These are phyloP conservation scores for Thymus quinquecostatus DNA, from an alignment of 257 asterid genomes.

Conservation along the genomic window DNA sequence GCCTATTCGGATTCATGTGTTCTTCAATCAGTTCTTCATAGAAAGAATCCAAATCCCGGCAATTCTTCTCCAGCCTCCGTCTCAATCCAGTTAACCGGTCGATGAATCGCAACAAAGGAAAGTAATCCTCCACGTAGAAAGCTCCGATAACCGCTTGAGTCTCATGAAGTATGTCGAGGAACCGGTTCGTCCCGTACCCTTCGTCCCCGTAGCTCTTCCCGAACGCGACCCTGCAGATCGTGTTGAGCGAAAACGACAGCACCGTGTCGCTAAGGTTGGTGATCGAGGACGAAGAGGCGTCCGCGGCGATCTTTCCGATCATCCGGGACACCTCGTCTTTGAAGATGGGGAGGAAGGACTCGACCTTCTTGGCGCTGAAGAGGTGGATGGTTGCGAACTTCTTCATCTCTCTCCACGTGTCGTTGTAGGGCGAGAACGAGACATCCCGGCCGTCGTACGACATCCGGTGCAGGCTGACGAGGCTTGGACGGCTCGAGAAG, in stretches of 20 bases:
- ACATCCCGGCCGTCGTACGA: conserved; percentile 35
- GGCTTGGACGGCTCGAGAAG: conserved; percentile 33
- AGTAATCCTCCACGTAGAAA: conserved; percentile 33
- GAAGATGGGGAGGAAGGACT: conserved; percentile 19
- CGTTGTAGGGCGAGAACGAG: conserved; percentile 10
- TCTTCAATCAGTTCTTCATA: conserved; percentile 36
- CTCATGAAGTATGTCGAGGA: conserved; percentile 19
- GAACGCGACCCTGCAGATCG: conserved; percentile 24
- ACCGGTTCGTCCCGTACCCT: conserved; percentile 26
- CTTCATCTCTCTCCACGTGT: conserved; percentile 33
- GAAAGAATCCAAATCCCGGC: conserved; percentile 26
- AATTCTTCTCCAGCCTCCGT: conserved; percentile 28
- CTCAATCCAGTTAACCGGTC: conserved; percentile 34
- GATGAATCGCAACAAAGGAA: conserved; percentile 38
- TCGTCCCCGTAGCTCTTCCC: conserved; percentile 32
- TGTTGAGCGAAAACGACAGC: neutral
- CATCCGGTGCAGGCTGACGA: conserved; percentile 10
- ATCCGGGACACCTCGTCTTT: conserved; percentile 25
- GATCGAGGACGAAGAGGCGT: neutral
- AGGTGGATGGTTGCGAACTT: conserved; percentile 24
- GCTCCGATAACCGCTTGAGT: conserved; percentile 20
- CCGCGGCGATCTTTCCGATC: conserved; percentile 7
- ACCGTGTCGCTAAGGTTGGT: conserved; percentile 24
- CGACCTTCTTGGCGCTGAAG: conserved; percentile 12
- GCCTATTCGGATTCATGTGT: conserved; percentile 30